Evolutionary conservation across 1,139 yeast species (phyloP).

Genomic region (Diutina siamensis): DNA sequence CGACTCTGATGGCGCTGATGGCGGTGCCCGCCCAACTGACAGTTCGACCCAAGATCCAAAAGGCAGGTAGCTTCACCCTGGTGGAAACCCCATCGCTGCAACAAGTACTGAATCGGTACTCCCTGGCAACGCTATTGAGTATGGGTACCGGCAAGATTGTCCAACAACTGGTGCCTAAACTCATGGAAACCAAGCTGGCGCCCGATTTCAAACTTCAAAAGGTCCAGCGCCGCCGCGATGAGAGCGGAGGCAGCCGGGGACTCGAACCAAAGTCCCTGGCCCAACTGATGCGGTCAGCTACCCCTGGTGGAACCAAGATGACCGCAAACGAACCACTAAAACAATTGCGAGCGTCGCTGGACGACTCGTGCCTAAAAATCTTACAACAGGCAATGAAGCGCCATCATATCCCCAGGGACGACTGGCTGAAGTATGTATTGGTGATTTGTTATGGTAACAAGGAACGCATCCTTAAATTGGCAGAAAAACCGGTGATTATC

Average conservation of each 20-base stretch:
- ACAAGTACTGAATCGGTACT: background rate
- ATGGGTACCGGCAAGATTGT: constrained; percentile 6
- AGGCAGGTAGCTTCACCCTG: constrained; percentile 1
- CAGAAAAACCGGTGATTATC: constrained; percentile 83
- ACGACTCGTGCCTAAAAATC: constrained; percentile 85
- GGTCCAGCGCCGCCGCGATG: background rate
- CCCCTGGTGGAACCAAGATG: background rate
- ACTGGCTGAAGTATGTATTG: constrained; percentile 82
- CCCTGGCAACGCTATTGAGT: constrained; percentile 1
- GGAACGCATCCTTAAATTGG: constrained; percentile 71
- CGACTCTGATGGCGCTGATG: constrained; percentile 5
- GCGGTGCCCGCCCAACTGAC: background rate
- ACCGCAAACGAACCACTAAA: constrained; percentile 47
- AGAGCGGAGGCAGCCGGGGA: background rate
- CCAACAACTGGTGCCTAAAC: constrained; percentile 4
- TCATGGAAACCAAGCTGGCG: constrained; percentile 3
- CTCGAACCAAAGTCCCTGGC: background rate
- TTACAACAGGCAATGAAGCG: constrained; percentile 83
- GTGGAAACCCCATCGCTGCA: background rate
- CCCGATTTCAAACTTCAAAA: constrained; percentile 5
- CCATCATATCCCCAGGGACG: constrained; percentile 68
- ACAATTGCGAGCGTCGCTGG: constrained; percentile 78
- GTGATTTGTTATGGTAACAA: constrained; percentile 88
- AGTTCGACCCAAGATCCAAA: background rate
- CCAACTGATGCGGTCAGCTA: background rate